Evolutionary conservation across 2,329 filamentous ascomycete genomes (phyloP).

Genomic region (Westerdykella aurantiaca): DNA sequence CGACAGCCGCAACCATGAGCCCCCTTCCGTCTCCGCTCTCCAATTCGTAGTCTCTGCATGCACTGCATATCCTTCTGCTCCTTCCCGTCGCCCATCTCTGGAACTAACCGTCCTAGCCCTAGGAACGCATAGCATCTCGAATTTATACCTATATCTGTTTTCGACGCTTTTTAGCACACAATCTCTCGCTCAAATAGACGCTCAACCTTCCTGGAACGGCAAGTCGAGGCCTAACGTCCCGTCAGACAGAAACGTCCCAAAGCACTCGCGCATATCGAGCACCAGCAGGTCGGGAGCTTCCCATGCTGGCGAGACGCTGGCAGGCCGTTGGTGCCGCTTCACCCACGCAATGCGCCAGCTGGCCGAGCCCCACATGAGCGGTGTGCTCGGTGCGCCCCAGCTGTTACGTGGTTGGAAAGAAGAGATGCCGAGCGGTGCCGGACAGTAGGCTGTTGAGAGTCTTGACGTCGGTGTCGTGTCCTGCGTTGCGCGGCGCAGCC

Average conservation of each 20-base stretch:
- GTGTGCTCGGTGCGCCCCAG: conserved; percentile 12
- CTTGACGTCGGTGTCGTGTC: conserved; percentile 11
- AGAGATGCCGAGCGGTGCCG: conserved; percentile 38
- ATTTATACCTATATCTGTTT: conserved; percentile 31
- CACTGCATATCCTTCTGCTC: conserved; percentile 2
- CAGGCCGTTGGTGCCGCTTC: conserved; percentile 30
- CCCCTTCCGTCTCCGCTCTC: conserved; percentile 6
- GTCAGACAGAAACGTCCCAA: conserved; percentile 16
- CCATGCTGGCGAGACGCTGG: conserved; percentile 33
- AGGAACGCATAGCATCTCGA: conserved; percentile 19
- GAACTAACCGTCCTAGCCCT: conserved; percentile 10
- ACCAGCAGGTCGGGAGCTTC: conserved; percentile 39
- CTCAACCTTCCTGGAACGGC: conserved; percentile 17
- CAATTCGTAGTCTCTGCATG: conserved; percentile 3
- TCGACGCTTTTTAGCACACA: conserved; percentile 24
- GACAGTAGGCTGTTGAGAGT: conserved; percentile 16
- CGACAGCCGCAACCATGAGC: not conserved
- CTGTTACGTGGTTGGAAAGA: conserved; percentile 24
- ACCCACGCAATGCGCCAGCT: conserved; percentile 36
- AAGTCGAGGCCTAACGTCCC: conserved; percentile 11
- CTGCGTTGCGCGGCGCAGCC: conserved; percentile 36
- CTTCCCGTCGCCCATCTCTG: conserved; percentile 1
- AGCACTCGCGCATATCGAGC: conserved; percentile 39
- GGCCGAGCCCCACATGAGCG: conserved; percentile 37
- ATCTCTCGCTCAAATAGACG: not conserved